A percentile compares a stretch with the other conserved stretches of the same genome.
Conservation (phyloP, 495 filamentous ascomycete species). For the Pyronema domesticum region DNA sequence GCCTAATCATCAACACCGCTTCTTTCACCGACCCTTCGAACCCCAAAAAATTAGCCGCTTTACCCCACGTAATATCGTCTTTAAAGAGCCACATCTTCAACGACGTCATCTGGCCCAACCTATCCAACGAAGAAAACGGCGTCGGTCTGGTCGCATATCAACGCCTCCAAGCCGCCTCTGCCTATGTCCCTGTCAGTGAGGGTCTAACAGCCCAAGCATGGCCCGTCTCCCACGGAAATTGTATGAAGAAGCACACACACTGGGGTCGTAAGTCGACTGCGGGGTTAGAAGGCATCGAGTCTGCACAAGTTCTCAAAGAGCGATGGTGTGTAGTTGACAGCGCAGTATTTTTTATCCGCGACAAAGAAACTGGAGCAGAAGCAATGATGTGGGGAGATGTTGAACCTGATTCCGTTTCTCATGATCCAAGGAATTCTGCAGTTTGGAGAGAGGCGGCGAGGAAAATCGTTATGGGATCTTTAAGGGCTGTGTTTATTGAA, state of each 20-base stretch:
- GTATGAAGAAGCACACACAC: constrained; percentile 53
- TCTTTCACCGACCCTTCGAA: constrained; percentile 46
- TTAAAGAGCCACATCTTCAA: constrained; percentile 94
- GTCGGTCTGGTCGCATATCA: constrained; percentile 83
- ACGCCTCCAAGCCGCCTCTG: constrained; percentile 71
- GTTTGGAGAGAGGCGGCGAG: constrained; percentile 78
- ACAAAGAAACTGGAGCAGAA: constrained; percentile 47
- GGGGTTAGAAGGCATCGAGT: not conserved
- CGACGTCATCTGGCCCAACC: constrained; percentile 92
- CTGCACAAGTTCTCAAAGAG: constrained; percentile 4
- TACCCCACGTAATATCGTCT: constrained; percentile 69
- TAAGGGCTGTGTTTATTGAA: constrained; percentile 80
- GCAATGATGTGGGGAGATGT: constrained; percentile 90
- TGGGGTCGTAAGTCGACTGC: constrained; percentile 26
- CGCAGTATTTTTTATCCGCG: constrained; percentile 79
- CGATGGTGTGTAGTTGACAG: constrained; percentile 52
- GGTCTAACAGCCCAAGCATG: constrained; percentile 63
- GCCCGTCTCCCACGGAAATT: constrained; percentile 71
- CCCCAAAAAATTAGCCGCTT: constrained; percentile 63
- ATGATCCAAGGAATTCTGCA: constrained; percentile 55
- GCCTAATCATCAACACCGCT: constrained; percentile 82
- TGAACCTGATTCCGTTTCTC: constrained; percentile 59
- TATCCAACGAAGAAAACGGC: constrained; percentile 89
- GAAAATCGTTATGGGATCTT: constrained; percentile 49
- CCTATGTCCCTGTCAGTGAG: constrained; percentile 71